Conservation (phyloP, 2,329 filamentous ascomycete genomes). For the Aspergillus sp. region DNA sequence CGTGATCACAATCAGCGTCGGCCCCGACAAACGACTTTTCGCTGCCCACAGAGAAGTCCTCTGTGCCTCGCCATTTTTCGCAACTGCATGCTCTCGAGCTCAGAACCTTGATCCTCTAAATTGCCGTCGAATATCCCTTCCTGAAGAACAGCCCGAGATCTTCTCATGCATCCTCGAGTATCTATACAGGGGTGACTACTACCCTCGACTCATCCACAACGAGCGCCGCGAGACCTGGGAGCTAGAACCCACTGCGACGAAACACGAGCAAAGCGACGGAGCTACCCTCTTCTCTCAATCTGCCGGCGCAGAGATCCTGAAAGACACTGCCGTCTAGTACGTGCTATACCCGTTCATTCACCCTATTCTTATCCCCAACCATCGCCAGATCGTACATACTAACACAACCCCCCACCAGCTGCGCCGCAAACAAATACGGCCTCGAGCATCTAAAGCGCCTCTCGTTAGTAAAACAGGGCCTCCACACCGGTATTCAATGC, state of each 20-base stretch:
- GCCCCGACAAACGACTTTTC: conserved; percentile 83
- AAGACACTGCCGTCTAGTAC: conserved; percentile 85
- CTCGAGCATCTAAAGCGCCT: conserved; percentile 84
- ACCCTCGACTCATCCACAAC: conserved; percentile 79
- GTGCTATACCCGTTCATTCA: conserved; percentile 23
- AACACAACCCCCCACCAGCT: conserved; percentile 49
- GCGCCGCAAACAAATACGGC: conserved; percentile 81
- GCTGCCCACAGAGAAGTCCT: conserved; percentile 90
- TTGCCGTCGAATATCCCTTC: conserved; percentile 75
- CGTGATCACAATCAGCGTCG: conserved; percentile 80
- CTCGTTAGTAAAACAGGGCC: conserved; percentile 83
- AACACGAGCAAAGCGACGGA: conserved; percentile 55
- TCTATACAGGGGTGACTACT: conserved; percentile 93
- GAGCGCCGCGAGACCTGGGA: conserved; percentile 80
- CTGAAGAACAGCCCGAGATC: conserved; percentile 85
- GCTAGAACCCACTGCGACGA: conserved; percentile 65
- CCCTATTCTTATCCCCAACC: not conserved
- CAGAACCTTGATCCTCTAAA: conserved; percentile 47
- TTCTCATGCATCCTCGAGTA: conserved; percentile 90
- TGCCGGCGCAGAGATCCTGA: conserved; percentile 71
- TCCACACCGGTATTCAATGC: conserved; percentile 82
- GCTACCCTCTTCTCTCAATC: conserved; percentile 71
- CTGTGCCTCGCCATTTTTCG: conserved; percentile 77
- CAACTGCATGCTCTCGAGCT: conserved; percentile 66
- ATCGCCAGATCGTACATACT: not conserved